These are phyloP conservation scores for Metschnikowia sp. DNA, from an alignment of 805 yeast species.

Conservation along the genomic window DNA sequence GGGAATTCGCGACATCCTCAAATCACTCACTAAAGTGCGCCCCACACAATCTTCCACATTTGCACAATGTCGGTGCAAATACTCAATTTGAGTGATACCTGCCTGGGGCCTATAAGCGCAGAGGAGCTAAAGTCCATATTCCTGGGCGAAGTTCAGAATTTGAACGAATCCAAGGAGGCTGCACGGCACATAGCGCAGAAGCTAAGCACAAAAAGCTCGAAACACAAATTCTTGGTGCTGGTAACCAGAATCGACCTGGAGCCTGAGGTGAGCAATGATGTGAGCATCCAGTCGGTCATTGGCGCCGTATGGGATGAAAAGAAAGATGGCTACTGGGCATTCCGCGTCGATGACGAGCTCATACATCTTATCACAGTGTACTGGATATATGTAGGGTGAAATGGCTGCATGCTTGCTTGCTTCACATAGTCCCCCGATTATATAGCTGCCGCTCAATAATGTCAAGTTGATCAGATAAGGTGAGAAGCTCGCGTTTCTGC, in stretches of 20 bases:
- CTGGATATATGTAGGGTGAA: slow-evolving; percentile 13
- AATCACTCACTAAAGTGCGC: neutral
- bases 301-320: slow-evolving; percentile 57
- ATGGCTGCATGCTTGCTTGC: neutral
- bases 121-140: slow-evolving; percentile 6
- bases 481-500: slow-evolving; percentile 5
- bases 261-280: slow-evolving; percentile 17
- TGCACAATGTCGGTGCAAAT: slow-evolving; percentile 11
- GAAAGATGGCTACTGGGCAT: slow-evolving; percentile 51
- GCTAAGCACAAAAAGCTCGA: slow-evolving; percentile 45
- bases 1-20: too few species aligned
- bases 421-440: neutral
- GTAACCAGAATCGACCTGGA: slow-evolving; percentile 32
- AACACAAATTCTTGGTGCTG: slow-evolving; percentile 54
- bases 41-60: neutral
- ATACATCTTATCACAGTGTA: slow-evolving; percentile 21
- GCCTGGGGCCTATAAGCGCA: slow-evolving; percentile 12
- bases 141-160: neutral
- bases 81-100: slow-evolving; percentile 7
- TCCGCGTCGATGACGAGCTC: slow-evolving; percentile 25
- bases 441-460: slow-evolving; percentile 11
- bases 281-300: slow-evolving; percentile 32
- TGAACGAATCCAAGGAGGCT: slow-evolving; percentile 20
- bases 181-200: slow-evolving; percentile 30
- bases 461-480: slow-evolving; percentile 15